Conservation (phyloP, 441 rosid species). For the Pelargonium australe region DNA sequence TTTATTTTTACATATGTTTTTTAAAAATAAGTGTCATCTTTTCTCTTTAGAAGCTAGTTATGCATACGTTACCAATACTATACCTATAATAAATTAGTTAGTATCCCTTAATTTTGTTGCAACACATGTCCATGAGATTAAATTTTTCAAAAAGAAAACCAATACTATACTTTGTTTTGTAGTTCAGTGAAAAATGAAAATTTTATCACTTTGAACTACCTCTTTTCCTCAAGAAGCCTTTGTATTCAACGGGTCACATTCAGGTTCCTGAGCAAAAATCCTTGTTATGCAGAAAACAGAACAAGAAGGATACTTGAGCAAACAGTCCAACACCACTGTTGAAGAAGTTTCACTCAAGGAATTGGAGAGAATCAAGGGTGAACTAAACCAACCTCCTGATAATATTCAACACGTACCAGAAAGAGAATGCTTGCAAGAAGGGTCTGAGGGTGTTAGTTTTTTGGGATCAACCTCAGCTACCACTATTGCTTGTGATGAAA, state of each 20-base stretch:
- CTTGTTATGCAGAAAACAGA: conserved; percentile 34
- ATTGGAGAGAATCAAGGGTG: conserved; percentile 19
- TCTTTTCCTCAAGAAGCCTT: conserved; percentile 8
- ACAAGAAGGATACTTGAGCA: conserved; percentile 21
- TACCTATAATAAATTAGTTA: no score
- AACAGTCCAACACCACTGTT: conserved; percentile 15
- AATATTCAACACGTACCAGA: conserved; percentile 21
- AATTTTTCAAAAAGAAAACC: no score
- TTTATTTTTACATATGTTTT: no score
- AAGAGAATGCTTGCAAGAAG: conserved; percentile 23
- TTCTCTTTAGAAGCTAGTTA: no score
- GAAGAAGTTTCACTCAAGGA: conserved; percentile 19
- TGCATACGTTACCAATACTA: no score
- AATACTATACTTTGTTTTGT: neutral
- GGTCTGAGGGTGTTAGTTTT: conserved; percentile 32
- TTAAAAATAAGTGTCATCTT: no score
- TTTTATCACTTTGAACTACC: neutral
- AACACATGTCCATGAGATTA: no score
- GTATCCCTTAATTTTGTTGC: no score
- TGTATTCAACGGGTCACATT: neutral
- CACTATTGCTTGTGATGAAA: conserved; percentile 27
- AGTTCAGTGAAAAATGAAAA: neutral
- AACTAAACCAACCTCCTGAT: conserved; percentile 24
- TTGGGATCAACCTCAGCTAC: conserved; percentile 33
- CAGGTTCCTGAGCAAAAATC: conserved; percentile 2